Evolutionary conservation across 2,329 filamentous ascomycete species (phyloP).

Genomic region (Aspergillus puulaauensis): DNA sequence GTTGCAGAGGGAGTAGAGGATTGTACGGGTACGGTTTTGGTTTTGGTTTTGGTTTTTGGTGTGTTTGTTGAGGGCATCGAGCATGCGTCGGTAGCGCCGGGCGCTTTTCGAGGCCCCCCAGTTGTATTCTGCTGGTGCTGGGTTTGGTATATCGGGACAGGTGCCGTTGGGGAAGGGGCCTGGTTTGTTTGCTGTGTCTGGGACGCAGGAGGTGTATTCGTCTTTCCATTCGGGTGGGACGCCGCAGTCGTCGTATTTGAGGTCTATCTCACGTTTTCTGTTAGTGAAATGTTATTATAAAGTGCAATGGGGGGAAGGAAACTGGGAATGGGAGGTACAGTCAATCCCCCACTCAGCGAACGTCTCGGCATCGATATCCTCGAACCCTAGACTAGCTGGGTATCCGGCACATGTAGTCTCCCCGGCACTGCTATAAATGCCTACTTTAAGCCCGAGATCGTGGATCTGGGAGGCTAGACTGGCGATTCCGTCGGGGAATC

Average conservation of each 20-base stretch:
- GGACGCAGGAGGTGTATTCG: slow-evolving; percentile 40
- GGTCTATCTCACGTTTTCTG: slow-evolving; percentile 31
- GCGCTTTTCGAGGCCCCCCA: slow-evolving; percentile 50
- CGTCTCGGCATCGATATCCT: slow-evolving; percentile 57
- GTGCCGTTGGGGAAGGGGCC: slow-evolving; percentile 41
- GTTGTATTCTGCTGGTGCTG: slow-evolving; percentile 51
- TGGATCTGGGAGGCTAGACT: slow-evolving; percentile 57
- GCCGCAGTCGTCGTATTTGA: slow-evolving; percentile 60
- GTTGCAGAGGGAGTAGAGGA: slow-evolving; percentile 54
- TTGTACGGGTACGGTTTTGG: slow-evolving; percentile 41
- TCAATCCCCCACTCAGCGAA: slow-evolving; percentile 61
- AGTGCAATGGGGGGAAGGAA: too few species aligned
- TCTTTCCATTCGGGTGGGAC: slow-evolving; percentile 41
- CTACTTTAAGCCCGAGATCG: slow-evolving; percentile 58
- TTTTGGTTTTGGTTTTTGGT: too few species aligned
- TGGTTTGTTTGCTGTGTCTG: slow-evolving; percentile 35
- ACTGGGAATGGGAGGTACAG: slow-evolving; percentile 29
- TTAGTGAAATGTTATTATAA: background rate
- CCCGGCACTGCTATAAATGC: slow-evolving; percentile 58
- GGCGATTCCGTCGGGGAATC: slow-evolving; percentile 61
- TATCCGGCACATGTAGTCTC: slow-evolving; percentile 56
- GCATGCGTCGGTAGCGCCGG: slow-evolving; percentile 51
- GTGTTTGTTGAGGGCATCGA: slow-evolving; percentile 47
- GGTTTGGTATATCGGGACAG: slow-evolving; percentile 34
- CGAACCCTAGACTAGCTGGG: slow-evolving; percentile 57